These are phyloP conservation scores for Cotoneaster glaucophyllus DNA, from an alignment of 306 rosid species.

Conservation along the genomic window DNA sequence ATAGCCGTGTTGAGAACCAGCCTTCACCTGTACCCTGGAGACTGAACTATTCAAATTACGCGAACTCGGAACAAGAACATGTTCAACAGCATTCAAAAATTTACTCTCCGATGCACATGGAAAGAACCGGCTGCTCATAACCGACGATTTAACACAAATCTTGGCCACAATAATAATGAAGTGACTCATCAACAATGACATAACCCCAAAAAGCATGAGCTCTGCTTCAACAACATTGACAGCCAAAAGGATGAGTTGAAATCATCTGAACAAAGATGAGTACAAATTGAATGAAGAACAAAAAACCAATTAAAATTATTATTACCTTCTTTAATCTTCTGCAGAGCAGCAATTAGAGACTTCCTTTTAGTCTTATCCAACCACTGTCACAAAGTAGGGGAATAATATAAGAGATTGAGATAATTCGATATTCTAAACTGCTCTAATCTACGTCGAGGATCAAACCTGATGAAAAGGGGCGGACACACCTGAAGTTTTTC, in stretches of 20 bases:
- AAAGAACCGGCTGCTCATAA: slow-evolving; percentile 53
- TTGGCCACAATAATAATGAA: slow-evolving; percentile 76
- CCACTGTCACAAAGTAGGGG: slow-evolving; percentile 40
- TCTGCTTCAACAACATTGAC: slow-evolving; percentile 44
- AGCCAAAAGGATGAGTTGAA: background rate
- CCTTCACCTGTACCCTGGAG: slow-evolving; percentile 23
- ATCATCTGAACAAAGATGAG: background rate
- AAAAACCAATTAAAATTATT: background rate
- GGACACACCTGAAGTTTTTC: too few relatives aligned
- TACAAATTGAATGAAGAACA: background rate
- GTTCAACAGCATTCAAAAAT: slow-evolving; percentile 8
- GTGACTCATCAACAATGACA: slow-evolving; percentile 89
- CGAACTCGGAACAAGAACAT: slow-evolving; percentile 15
- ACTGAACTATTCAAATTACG: slow-evolving; percentile 36
- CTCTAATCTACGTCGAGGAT: too few relatives aligned
- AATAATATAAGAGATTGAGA: too few relatives aligned
- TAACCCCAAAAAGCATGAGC: slow-evolving; percentile 81
- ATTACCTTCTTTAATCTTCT: slow-evolving; percentile 77
- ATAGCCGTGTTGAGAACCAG: slow-evolving; percentile 26
- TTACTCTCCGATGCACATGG: slow-evolving; percentile 50
- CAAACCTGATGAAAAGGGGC: too few relatives aligned
- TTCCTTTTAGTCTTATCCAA: slow-evolving; percentile 68
- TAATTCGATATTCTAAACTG: too few relatives aligned
- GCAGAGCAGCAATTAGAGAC: slow-evolving; percentile 73
- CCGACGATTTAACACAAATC: slow-evolving; percentile 72